phyloP scores from a whole-genome alignment of 2,329 filamentous ascomycete genomes.

The Penicillium sp. region DNA sequence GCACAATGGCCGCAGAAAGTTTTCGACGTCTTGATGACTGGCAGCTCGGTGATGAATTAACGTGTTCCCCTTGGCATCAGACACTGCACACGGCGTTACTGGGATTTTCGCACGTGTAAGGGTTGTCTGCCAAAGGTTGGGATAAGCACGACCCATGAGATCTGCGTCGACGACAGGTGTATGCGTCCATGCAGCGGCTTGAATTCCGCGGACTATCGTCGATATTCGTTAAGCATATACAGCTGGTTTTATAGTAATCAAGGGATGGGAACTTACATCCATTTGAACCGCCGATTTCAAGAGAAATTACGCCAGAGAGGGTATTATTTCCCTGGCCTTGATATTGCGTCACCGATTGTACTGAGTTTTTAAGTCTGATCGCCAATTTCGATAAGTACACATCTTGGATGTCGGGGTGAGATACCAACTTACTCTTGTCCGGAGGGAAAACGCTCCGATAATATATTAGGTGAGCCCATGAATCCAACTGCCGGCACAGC shows the following conservation, averaged over 20 bases:
- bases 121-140: constrained; percentile 44
- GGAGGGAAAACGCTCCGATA: constrained; percentile 1
- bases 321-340: not conserved
- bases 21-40: constrained; percentile 36
- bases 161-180: constrained; percentile 38
- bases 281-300: not conserved
- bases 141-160: constrained; percentile 43
- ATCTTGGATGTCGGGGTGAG: not conserved
- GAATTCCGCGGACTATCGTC: not conserved
- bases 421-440: not conserved
- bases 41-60: constrained; percentile 42
- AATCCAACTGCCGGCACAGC: constrained; percentile 17
- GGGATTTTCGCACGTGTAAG: constrained; percentile 36
- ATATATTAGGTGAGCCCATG: not conserved
- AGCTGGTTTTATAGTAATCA: not conserved
- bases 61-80: constrained; percentile 40
- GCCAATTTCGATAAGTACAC: not conserved
- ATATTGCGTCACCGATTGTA: not conserved
- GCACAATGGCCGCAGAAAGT: constrained; percentile 39
- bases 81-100: constrained; percentile 42
- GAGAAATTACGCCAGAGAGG: not conserved
- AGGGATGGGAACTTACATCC: not conserved
- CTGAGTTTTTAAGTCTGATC: not conserved
- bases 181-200: not conserved
- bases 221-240: not conserved